These are phyloP conservation scores for Wallemia mellicola DNA, from an alignment of 1,284 basidiomycete species.

Conservation along the genomic window DNA sequence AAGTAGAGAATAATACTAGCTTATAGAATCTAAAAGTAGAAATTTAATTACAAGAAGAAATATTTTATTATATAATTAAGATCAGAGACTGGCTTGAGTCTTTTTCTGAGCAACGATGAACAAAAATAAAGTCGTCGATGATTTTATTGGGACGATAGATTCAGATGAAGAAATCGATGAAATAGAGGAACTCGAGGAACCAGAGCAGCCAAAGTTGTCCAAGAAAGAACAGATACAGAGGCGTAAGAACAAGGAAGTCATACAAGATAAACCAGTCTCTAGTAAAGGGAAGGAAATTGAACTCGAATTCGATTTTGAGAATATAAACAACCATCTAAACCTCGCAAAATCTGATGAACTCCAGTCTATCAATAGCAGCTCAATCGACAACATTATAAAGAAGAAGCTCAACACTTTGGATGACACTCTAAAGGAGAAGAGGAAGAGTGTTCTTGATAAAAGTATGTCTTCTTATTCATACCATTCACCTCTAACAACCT, in stretches of 20 bases:
- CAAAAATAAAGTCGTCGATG: conserved; percentile 10
- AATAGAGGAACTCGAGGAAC: conserved; percentile 11
- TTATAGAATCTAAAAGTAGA: no score
- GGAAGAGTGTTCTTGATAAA: conserved; percentile 5
- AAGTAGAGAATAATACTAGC: no score
- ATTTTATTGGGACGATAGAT: conserved; percentile 51
- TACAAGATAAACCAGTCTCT: conserved; percentile 6
- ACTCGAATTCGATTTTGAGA: conserved; percentile 51
- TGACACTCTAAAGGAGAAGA: conserved; percentile 12
- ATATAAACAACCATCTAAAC: neutral
- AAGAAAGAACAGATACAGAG: conserved; percentile 9
- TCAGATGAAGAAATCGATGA: conserved; percentile 29
- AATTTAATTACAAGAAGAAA: no score
- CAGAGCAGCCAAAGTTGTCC: conserved; percentile 7
- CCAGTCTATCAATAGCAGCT: neutral
- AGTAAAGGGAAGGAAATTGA: conserved; percentile 35
- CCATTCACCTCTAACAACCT: no score
- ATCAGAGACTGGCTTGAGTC: no score
- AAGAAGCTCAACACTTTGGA: conserved; percentile 9
- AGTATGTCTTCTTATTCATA: no score
- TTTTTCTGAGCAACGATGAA: neutral
- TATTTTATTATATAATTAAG: no score
- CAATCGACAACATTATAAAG: neutral
- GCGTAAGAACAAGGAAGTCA: conserved; percentile 2
- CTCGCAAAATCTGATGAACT: neutral